These are phyloP conservation scores for Blumeria graminis DNA, from an alignment of 2,329 filamentous ascomycete genomes.

Conservation along the genomic window DNA sequence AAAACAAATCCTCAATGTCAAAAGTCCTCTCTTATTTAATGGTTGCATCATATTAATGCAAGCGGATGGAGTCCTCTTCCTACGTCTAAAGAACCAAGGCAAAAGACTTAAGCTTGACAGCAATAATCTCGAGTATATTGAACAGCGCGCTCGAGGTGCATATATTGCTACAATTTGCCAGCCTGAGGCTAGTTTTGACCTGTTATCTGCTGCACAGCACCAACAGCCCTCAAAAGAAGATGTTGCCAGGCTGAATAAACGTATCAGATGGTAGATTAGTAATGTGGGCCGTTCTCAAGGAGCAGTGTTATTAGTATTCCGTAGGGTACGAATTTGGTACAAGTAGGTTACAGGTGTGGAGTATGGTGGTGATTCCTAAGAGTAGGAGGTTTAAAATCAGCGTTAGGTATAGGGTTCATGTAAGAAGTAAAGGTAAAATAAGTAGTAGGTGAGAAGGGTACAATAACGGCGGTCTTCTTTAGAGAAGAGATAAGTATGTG, in stretches of 20 bases:
- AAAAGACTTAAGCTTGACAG: neutral
- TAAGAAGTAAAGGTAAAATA: too few relatives aligned
- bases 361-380: too few relatives aligned
- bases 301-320: too few relatives aligned
- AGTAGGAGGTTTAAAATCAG: too few relatives aligned
- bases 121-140: neutral
- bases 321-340: too few relatives aligned
- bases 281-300: neutral
- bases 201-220: neutral
- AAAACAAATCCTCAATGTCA: neutral
- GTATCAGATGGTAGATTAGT: neutral
- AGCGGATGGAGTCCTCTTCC: neutral
- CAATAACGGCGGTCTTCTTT: too few relatives aligned
- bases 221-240: neutral
- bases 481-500: too few relatives aligned
- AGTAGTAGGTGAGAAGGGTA: too few relatives aligned
- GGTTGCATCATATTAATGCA: neutral
- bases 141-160: conserved; percentile 1
- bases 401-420: too few relatives aligned
- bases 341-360: too few relatives aligned
- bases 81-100: neutral
- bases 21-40: neutral
- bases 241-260: neutral
- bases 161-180: conserved; percentile 1
- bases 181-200: neutral